phyloP scores from a whole-genome alignment of 164 flowering plant species.

The Cinnamomum micranthum region DNA sequence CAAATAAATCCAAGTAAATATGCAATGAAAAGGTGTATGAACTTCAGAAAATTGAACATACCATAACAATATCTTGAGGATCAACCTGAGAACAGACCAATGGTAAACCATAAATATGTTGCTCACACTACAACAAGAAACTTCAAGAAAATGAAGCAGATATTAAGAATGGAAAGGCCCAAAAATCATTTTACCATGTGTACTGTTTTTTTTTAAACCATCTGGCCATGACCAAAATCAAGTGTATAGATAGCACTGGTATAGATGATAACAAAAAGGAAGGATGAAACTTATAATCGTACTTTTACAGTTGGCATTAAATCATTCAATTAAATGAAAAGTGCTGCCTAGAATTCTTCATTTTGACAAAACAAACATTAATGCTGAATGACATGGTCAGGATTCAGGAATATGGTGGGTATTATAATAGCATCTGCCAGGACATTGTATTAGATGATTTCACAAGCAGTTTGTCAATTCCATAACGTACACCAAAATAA shows the following conservation, averaged over 20 bases:
- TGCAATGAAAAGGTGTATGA: not conserved
- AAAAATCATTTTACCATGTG: too few relatives aligned
- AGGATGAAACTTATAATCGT: not conserved
- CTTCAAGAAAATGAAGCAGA: not conserved
- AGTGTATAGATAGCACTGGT: not conserved
- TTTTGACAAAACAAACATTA: too few relatives aligned
- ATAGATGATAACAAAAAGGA: not conserved
- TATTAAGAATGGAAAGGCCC: not conserved
- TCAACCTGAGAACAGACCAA: conserved; percentile 72
- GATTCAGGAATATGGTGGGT: too few relatives aligned
- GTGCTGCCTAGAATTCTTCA: not conserved
- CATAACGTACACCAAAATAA: too few relatives aligned
- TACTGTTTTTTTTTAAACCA: too few relatives aligned
- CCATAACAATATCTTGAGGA: conserved; percentile 97
- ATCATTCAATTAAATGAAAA: too few relatives aligned
- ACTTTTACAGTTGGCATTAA: not conserved
- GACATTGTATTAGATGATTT: too few relatives aligned
- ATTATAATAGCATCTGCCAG: too few relatives aligned
- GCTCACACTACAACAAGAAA: not conserved
- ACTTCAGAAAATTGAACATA: conserved; percentile 29
- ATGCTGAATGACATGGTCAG: too few relatives aligned
- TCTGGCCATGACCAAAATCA: not conserved
- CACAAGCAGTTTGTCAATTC: too few relatives aligned
- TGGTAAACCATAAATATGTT: conserved; percentile 11
- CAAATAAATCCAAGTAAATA: not conserved